These are phyloP conservation scores for Larix sibirica DNA, from an alignment of 83 land plant genomes.

Conservation along the genomic window DNA sequence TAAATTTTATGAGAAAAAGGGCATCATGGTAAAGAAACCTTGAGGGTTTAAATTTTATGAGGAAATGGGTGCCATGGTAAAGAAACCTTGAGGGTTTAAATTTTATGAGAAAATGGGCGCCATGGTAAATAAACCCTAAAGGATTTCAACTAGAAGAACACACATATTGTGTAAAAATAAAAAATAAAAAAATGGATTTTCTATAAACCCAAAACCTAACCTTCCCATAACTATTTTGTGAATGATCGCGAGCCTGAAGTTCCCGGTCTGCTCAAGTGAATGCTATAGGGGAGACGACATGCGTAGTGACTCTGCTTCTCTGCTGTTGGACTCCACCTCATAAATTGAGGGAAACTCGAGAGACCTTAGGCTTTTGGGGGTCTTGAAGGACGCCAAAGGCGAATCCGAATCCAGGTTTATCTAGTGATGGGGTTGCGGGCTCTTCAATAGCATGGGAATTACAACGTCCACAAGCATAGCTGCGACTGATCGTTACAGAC, in stretches of 20 bases:
- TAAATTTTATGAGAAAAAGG: too few species aligned
- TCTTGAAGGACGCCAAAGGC: constrained; percentile 36
- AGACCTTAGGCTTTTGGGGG: constrained; percentile 26
- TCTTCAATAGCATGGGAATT: constrained; percentile 30
- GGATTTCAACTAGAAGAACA: too few species aligned
- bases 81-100: too few species aligned
- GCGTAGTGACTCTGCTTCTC: constrained; percentile 11
- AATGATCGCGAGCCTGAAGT: background rate
- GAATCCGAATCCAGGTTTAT: constrained; percentile 31
- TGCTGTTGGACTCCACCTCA: background rate
- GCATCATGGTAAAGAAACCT: too few species aligned
- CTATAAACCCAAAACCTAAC: background rate
- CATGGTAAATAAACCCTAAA: too few species aligned
- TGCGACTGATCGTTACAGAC: too few species aligned
- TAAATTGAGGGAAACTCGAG: constrained; percentile 8
- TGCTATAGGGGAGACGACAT: constrained; percentile 18
- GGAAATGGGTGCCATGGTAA: too few species aligned
- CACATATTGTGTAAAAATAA: too few species aligned
- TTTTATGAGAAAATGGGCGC: too few species aligned
- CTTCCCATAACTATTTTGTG: constrained; percentile 24
- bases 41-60: too few species aligned
- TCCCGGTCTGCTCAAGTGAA: background rate
- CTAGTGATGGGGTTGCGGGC: constrained; percentile 38
- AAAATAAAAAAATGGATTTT: too few species aligned
- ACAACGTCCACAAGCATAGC: background rate